Evolutionary conservation across 169 alveolate species (phyloP), one percentile per base, ranked within the genome.

Genomic region (Eimeria praecox): DNA sequence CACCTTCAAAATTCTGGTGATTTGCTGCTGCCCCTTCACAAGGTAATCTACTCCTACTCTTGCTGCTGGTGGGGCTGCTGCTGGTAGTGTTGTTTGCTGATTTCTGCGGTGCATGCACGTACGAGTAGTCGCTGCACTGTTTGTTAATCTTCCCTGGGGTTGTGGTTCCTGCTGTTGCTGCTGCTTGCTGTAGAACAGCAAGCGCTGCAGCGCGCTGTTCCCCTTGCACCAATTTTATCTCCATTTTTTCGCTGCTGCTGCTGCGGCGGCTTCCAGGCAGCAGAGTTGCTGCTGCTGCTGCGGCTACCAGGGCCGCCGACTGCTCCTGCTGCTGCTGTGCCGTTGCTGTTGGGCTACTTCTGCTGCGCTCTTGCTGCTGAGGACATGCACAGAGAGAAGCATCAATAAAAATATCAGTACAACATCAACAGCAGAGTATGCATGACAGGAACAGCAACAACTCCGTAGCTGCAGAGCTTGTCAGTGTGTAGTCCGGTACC

Each of bases 121-220:
- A 80, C 90, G 90, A 80, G 90, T 80, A 80, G 46, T 80, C 90
- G 71, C 90, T 80, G 90, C 69, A 80, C 66, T 80, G 90, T 49
- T 80, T 80, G 90, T 80, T 80, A 1, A 80, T 52, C 46, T 54
- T 44, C 90, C 69, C 90, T 49, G 69, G 24, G 30, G 90, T 33
- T 24, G 46, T 40, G 20, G 52, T 33, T 44, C 73, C 59, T 80
- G 44, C 46, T 80, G 90, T 9, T 49, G 90, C 69, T 44, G 90
- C 90, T 52, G 62, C 90, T 46, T 80, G 73, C 71, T 80, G 90
- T 71, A 80, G 90, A 69, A 49, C 90, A 46, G 90, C 90, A 46
- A 80, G 64, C 42, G 90, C 90, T 30, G 90, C 71, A 27, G 64
- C 69, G 46, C 90, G 90, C 27, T 3, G 42, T 4, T 40, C 66